Percentiles rank a stretch among this genome's conserved stretches.
These are phyloP conservation scores for Dendrothele bispora DNA, from an alignment of 768 basidiomycete genomes.

Conservation along the genomic window DNA sequence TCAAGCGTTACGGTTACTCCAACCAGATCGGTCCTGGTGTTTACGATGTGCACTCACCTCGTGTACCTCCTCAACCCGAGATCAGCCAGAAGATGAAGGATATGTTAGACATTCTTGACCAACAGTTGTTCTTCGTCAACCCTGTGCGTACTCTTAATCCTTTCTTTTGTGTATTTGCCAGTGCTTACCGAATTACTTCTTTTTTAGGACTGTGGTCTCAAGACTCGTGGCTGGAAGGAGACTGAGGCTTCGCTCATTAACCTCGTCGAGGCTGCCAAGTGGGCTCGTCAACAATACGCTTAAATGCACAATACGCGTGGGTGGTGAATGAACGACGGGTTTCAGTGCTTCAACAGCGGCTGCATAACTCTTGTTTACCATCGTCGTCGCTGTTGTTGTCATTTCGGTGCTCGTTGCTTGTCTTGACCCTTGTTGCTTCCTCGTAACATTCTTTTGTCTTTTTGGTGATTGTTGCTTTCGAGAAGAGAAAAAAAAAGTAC, in stretches of 20 bases:
- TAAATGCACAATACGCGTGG: no score
- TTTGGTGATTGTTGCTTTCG: constrained; percentile 16
- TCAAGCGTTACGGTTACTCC: constrained; percentile 93
- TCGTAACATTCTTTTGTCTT: constrained; percentile 23
- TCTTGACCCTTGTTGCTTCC: background rate
- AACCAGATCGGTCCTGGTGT: constrained; percentile 98
- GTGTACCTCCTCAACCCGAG: constrained; percentile 91
- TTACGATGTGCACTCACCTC: constrained; percentile 99
- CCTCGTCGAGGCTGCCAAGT: constrained; percentile 70
- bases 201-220: constrained; percentile 87
- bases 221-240: constrained; percentile 85
- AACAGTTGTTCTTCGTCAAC: constrained; percentile 86
- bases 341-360: constrained; percentile 66
- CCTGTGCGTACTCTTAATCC: constrained; percentile 54
- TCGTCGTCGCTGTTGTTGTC: constrained; percentile 29
- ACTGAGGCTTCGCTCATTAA: constrained; percentile 67
- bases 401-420: constrained; percentile 32
- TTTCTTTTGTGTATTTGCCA: background rate
- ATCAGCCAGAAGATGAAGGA: constrained; percentile 88
- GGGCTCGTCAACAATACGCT: constrained; percentile 63
- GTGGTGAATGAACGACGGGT: no score
- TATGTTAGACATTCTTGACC: constrained; percentile 81
- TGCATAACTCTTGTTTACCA: constrained; percentile 35
- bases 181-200: constrained; percentile 6
- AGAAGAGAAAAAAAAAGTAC: background rate